Conservation (phyloP, 2,329 filamentous ascomycete species). For the Cercospora beticola region DNA sequence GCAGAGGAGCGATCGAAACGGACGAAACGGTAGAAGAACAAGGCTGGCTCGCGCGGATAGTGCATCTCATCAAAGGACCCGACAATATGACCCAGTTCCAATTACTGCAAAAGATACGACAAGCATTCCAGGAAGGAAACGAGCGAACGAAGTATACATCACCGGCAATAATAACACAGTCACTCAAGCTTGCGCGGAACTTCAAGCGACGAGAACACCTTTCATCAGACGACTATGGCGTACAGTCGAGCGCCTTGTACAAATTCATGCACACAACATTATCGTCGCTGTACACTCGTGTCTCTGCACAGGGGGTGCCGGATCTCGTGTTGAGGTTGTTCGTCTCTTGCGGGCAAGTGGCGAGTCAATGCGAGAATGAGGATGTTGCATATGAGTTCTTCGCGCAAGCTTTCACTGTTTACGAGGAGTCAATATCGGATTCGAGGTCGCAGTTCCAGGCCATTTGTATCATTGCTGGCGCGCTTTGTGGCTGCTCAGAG, state of each 20-base stretch:
- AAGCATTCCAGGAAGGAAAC: slow-evolving; percentile 86
- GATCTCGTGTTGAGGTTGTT: slow-evolving; percentile 89
- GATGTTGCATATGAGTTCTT: slow-evolving; percentile 98
- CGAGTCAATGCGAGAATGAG: slow-evolving; percentile 86
- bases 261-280: slow-evolving; percentile 92
- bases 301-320: slow-evolving; percentile 68
- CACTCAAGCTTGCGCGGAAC: slow-evolving; percentile 81
- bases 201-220: slow-evolving; percentile 91
- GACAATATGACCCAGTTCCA: slow-evolving; percentile 90
- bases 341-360: slow-evolving; percentile 86
- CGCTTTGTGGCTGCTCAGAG: slow-evolving; percentile 81
- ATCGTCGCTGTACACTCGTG: slow-evolving; percentile 82
- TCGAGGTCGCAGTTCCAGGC: slow-evolving; percentile 97
- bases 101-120: slow-evolving; percentile 82
- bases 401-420: slow-evolving; percentile 95
- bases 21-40: slow-evolving; percentile 98
- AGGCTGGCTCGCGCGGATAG: slow-evolving; percentile 89
- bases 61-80: slow-evolving; percentile 79
- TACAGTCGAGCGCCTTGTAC: slow-evolving; percentile 77
- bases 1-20: slow-evolving; percentile 77
- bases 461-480: slow-evolving; percentile 88
- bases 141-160: slow-evolving; percentile 96
- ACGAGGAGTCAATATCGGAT: slow-evolving; percentile 94
- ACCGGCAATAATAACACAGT: slow-evolving; percentile 84
- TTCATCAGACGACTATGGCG: slow-evolving; percentile 70